Conservation (phyloP, 202 grass and related monocot species). For the Schoenoplectus tabernaemontani region DNA sequence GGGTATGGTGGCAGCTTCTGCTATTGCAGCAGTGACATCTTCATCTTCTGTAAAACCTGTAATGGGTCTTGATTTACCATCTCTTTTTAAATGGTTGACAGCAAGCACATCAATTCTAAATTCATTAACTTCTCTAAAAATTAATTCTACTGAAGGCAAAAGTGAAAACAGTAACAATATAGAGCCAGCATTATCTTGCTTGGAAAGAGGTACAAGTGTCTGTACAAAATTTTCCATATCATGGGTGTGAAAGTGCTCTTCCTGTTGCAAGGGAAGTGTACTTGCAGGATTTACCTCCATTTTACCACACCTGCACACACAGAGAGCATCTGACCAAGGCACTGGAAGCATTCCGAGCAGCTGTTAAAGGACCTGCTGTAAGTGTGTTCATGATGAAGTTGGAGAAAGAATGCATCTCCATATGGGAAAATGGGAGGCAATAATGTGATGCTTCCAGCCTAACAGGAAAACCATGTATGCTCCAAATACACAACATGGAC, state of each 20-base stretch:
- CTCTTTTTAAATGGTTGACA: conserved; percentile 67
- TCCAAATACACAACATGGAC: conserved; percentile 44
- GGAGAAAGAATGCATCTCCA: conserved; percentile 67
- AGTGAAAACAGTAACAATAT: conserved; percentile 37
- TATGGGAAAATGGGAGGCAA: conserved; percentile 94
- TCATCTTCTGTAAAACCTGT: conserved; percentile 56
- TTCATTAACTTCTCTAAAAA: conserved; percentile 36
- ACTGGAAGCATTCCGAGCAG: conserved; percentile 50
- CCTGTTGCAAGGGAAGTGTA: conserved; percentile 74
- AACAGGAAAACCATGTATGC: conserved; percentile 77
- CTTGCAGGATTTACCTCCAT: conserved; percentile 65
- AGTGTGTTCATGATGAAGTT: conserved; percentile 59
- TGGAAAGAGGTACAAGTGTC: conserved; percentile 60
- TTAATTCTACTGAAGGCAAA: conserved; percentile 9
- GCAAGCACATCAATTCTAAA: conserved; percentile 53
- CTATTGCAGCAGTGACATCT: conserved; percentile 67
- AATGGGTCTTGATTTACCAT: conserved; percentile 59
- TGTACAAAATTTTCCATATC: conserved; percentile 85
- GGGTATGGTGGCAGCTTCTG: conserved; percentile 77
- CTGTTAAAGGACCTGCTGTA: conserved; percentile 83
- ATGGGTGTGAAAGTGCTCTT: conserved; percentile 86
- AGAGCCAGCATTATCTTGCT: conserved; percentile 45
- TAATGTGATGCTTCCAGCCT: conserved; percentile 78
- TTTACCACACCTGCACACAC: conserved; percentile 68
- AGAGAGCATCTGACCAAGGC: conserved; percentile 65